phyloP scores from a whole-genome alignment of 768 basidiomycete species.

The Pleurotus pulmonarius region DNA sequence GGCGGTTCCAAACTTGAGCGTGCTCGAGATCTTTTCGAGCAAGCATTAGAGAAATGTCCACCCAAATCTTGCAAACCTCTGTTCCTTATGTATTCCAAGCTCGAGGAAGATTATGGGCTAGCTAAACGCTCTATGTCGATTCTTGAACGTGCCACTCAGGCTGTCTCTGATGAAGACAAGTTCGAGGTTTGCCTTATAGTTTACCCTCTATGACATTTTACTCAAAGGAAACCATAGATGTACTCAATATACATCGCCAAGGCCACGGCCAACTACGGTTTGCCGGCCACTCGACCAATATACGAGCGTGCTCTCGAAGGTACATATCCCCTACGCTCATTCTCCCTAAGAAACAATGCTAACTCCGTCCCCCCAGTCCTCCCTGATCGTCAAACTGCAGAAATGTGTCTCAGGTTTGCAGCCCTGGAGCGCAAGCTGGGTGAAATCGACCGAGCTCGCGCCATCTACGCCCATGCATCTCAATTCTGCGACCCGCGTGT shows the following conservation, averaged over 20 bases:
- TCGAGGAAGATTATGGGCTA: slow-evolving; percentile 93
- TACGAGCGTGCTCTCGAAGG: slow-evolving; percentile 93
- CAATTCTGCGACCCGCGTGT: slow-evolving; percentile 98
- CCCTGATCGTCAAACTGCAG: slow-evolving; percentile 91
- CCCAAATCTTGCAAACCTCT: slow-evolving; percentile 91
- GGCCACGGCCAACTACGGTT: slow-evolving; percentile 91
- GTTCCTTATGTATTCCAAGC: slow-evolving; percentile 92
- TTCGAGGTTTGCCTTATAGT: slow-evolving; percentile 67
- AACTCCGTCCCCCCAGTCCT: slow-evolving; percentile 40
- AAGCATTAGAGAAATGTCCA: slow-evolving; percentile 95
- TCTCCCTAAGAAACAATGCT: not conserved
- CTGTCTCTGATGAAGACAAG: slow-evolving; percentile 86
- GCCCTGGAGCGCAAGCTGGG: slow-evolving; percentile 95
- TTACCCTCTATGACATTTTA: not conserved
- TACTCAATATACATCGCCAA: slow-evolving; percentile 97
- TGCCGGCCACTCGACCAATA: slow-evolving; percentile 93
- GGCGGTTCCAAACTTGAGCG: slow-evolving; percentile 93
- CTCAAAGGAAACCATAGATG: slow-evolving; percentile 52
- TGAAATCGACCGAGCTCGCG: slow-evolving; percentile 96
- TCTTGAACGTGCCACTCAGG: slow-evolving; percentile 87
- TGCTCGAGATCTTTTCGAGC: slow-evolving; percentile 96
- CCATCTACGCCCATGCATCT: slow-evolving; percentile 95
- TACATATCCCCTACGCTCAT: slow-evolving; percentile 13
- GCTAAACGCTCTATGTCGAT: slow-evolving; percentile 96
- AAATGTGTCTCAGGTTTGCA: slow-evolving; percentile 97